Percentiles rank a stretch among this genome's conserved stretches.
These are phyloP conservation scores for Haberlea rhodopensis DNA, from an alignment of 257 asterid species.

Conservation along the genomic window DNA sequence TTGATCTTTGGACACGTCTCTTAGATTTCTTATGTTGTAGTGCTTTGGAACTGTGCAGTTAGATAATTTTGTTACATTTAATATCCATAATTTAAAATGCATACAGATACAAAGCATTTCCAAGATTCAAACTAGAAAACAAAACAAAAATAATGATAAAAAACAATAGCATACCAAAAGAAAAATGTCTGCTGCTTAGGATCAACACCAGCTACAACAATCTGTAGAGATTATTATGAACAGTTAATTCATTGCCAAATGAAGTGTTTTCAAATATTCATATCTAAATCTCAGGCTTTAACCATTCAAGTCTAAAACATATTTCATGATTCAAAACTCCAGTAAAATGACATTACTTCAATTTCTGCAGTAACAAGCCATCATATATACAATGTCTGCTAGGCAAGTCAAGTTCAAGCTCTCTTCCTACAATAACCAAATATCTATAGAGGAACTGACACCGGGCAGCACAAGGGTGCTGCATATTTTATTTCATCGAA, in stretches of 20 bases:
- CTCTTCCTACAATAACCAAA: background rate
- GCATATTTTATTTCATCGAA: conserved; percentile 15
- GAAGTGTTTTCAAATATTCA: background rate
- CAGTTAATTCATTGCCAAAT: conserved; percentile 4
- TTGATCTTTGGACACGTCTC: conserved; percentile 45
- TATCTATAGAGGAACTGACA: background rate
- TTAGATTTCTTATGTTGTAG: conserved; percentile 49
- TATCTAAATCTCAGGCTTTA: conserved; percentile 17
- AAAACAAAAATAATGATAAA: conserved; percentile 7
- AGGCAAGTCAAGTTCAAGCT: conserved; percentile 3
- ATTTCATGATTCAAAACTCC: background rate
- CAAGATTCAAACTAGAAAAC: background rate
- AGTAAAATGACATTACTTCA: conserved; percentile 5
- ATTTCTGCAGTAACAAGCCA: conserved; percentile 6
- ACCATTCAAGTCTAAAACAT: conserved; percentile 7
- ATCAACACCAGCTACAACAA: conserved; percentile 83
- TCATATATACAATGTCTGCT: background rate
- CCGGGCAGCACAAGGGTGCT: background rate
- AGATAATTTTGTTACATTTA: conserved; percentile 34
- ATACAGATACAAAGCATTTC: conserved; percentile 22
- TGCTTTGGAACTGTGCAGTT: conserved; percentile 64
- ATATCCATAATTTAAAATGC: conserved; percentile 21
- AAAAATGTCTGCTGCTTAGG: conserved; percentile 82
- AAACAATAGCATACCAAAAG: conserved; percentile 56
- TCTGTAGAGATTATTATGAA: conserved; percentile 43